Conservation (phyloP, 768 basidiomycete species). For the Kockovaella imperatae region DNA sequence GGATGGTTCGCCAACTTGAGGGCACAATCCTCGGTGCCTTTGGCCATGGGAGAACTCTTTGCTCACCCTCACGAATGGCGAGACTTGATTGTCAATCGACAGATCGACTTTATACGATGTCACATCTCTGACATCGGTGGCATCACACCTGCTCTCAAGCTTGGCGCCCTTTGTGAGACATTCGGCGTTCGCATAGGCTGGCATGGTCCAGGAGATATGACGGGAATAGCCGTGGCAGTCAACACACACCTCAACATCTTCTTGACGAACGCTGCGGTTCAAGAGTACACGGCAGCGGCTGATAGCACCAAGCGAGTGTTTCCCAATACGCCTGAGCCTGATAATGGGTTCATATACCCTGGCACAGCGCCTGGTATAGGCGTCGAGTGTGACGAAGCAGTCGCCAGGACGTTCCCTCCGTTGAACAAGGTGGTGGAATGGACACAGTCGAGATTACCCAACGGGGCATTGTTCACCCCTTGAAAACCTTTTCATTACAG, state of each 20-base stretch:
- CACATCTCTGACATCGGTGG: background rate
- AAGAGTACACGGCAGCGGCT: background rate
- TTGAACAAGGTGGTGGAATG: background rate
- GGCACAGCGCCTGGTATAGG: background rate
- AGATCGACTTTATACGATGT: background rate
- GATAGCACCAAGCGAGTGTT: background rate
- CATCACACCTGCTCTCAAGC: constrained; percentile 1
- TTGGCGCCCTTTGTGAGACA: background rate
- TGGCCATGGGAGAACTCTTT: background rate
- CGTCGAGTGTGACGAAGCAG: background rate
- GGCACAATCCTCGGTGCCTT: background rate
- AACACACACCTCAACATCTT: constrained; percentile 1
- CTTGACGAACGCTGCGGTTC: background rate
- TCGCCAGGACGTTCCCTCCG: background rate
- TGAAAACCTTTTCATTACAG: too few species aligned
- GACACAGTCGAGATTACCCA: background rate
- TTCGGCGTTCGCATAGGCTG: background rate
- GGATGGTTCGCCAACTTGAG: background rate
- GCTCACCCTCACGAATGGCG: background rate
- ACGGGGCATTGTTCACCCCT: too few species aligned
- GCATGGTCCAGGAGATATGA: background rate
- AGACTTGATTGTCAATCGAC: constrained; percentile 1
- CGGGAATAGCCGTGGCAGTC: background rate
- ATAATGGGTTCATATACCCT: background rate
- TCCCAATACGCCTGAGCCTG: background rate